Base-by-base conservation (phyloP, 2,329 filamentous ascomycete genomes). In the Zymoseptoria brevis region DNA sequence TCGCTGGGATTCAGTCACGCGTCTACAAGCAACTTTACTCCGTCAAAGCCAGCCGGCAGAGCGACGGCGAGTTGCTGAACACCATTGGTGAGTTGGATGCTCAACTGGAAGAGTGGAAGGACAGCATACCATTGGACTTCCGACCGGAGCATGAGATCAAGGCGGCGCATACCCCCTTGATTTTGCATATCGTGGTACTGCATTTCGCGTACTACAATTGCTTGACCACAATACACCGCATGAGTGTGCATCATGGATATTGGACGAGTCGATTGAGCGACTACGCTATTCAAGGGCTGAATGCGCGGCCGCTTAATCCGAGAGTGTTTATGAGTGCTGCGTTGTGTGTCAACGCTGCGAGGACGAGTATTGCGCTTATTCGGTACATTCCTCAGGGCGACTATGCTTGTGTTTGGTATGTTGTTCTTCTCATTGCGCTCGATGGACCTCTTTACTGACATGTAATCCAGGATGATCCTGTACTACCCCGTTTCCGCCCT, bases 131-230 rank as follows among this genome's bases (percentile, higher is more conserved):
- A 1, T 82, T 96, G 59, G 94, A 97, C 69, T 97, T 96, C 76
- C 85, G 94, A n/a, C 94, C 94, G 0, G 94, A 97, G 74, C 87
- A 96, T 72, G 92, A 96, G 74, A 97, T 99, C 74, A 92, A 91
- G 73, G 90, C 90, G 0, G 88, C 88, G 0, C 90, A 96, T 73
- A 95, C 91, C 0, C 92, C 93, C 0, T 80, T 97, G n/a, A 92
- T 97, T 19, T 79, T 99, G 19, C 93, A 97, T 65, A 85, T 99
- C 56, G 92, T 96, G 61, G 90, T 96, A 72, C 78, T 99, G 59
- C 94, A 99, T 73, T 95, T 99, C 69, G 87, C 90, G 1, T 99
- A 99, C 75, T 97, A 97, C 78, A 99, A 99, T 73, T 96, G 92
- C 68, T 77, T 99, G 55, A 96, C 93, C 0, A 99, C 94, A 0